Percentiles rank a stretch among this genome's conserved stretches.
Conservation (phyloP, 768 basidiomycete species). For the Tricholoma furcatifolium region DNA sequence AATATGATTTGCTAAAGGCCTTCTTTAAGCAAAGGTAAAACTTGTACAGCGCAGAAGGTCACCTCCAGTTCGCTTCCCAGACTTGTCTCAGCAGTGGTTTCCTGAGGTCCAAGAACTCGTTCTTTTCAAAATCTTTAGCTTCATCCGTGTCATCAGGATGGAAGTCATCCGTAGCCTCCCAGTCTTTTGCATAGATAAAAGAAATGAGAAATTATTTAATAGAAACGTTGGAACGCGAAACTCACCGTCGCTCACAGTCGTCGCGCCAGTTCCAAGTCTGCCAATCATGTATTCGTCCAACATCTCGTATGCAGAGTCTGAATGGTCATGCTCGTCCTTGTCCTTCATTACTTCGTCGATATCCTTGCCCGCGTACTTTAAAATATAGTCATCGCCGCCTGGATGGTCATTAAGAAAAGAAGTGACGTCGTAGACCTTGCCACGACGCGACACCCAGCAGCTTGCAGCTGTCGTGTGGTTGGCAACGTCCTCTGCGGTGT, state of each 20-base stretch:
- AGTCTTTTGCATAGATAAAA: conserved; percentile 72
- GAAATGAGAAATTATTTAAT: neutral
- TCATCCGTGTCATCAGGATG: conserved; percentile 88
- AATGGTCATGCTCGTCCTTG: conserved; percentile 80
- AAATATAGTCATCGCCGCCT: conserved; percentile 90
- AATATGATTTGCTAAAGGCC: conserved; percentile 81
- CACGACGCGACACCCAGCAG: conserved; percentile 81
- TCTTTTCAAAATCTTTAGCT: conserved; percentile 79
- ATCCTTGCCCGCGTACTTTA: conserved; percentile 82
- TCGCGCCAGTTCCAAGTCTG: conserved; percentile 71
- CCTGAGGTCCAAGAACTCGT: conserved; percentile 87
- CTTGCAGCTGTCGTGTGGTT: conserved; percentile 56
- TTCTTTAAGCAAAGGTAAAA: conserved; percentile 7
- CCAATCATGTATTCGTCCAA: conserved; percentile 87
- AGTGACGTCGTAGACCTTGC: conserved; percentile 91
- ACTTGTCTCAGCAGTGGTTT: conserved; percentile 85
- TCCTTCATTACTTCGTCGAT: conserved; percentile 82
- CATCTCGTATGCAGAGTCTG: conserved; percentile 89
- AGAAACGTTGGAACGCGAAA: conserved; percentile 11
- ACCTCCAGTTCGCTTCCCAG: conserved; percentile 85
- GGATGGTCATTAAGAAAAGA: conserved; percentile 85
- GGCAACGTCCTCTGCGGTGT: conserved; percentile 71
- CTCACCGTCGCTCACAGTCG: conserved; percentile 77
- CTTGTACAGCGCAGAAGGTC: conserved; percentile 17
- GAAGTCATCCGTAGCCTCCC: conserved; percentile 89